Evolutionary conservation across 2,329 filamentous ascomycete species (phyloP).

Genomic region (Akanthomyces muscarius): DNA sequence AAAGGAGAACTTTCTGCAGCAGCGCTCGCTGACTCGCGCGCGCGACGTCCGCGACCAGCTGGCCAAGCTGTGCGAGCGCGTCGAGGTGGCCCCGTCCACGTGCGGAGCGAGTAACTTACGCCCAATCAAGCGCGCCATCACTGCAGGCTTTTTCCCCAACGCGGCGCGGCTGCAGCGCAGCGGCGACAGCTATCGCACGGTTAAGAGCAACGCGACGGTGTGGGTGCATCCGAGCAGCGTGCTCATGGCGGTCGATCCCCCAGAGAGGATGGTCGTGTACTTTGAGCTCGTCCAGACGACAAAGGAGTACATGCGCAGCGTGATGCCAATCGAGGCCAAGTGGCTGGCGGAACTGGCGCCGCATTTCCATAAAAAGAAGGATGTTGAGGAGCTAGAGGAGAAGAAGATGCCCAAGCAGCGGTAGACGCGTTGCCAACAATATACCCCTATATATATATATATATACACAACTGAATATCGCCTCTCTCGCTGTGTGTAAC

Average conservation of each 20-base stretch:
- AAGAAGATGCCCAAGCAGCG: slow-evolving; percentile 52
- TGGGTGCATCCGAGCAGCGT: slow-evolving; percentile 89
- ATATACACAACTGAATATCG: background rate
- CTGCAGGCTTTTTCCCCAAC: slow-evolving; percentile 91
- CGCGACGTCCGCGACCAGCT: slow-evolving; percentile 92
- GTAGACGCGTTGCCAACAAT: slow-evolving; percentile 7
- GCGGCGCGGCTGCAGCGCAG: slow-evolving; percentile 78
- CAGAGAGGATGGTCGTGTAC: slow-evolving; percentile 78
- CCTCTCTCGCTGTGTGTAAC: background rate
- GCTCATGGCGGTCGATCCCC: slow-evolving; percentile 72
- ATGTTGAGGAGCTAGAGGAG: slow-evolving; percentile 77
- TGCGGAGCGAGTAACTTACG: slow-evolving; percentile 65
- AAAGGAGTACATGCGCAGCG: slow-evolving; percentile 90
- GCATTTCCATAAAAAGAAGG: slow-evolving; percentile 91
- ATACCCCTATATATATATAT: background rate
- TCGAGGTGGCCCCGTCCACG: slow-evolving; percentile 70
- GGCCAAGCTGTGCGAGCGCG: slow-evolving; percentile 84
- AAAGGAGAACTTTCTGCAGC: slow-evolving; percentile 89
- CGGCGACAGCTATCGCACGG: slow-evolving; percentile 83
- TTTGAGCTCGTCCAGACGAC: slow-evolving; percentile 77
- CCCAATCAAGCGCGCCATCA: slow-evolving; percentile 83
- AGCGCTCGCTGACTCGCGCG: slow-evolving; percentile 81
- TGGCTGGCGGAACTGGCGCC: slow-evolving; percentile 90
- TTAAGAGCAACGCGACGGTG: slow-evolving; percentile 85
- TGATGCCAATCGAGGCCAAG: slow-evolving; percentile 76